Evolutionary conservation across 2,329 filamentous ascomycete species (phyloP).

Genomic region (Pyricularia pennisetigena): DNA sequence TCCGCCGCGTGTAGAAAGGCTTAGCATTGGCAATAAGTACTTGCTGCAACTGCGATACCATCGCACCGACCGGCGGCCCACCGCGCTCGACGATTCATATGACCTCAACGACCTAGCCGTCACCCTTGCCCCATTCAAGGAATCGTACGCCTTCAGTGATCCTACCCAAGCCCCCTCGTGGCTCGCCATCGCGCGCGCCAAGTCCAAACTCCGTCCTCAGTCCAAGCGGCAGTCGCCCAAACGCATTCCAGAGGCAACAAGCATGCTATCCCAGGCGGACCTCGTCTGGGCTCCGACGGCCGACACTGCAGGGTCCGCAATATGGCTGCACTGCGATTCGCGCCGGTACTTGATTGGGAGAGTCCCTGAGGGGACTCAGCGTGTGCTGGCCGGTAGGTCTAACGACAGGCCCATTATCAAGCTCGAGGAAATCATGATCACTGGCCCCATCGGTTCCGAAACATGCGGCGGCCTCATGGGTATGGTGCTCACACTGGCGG

Average conservation of each 20-base stretch:
- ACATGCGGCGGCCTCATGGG: constrained; percentile 76
- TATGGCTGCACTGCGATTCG: constrained; percentile 72
- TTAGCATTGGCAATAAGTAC: not conserved
- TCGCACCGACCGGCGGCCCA: not conserved
- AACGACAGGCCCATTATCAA: constrained; percentile 43
- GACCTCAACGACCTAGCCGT: not conserved
- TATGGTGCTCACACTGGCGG: constrained; percentile 74
- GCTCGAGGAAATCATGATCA: constrained; percentile 71
- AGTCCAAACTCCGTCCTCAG: not conserved
- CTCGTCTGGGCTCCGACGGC: constrained; percentile 74
- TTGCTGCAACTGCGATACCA: not conserved
- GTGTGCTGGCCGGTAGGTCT: constrained; percentile 61
- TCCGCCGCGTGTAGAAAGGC: not conserved
- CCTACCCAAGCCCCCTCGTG: not conserved
- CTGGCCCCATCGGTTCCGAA: constrained; percentile 66
- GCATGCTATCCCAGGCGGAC: constrained; percentile 67
- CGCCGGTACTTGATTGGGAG: constrained; percentile 81
- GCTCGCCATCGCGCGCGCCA: not conserved
- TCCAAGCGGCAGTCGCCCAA: not conserved
- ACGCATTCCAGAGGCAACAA: not conserved
- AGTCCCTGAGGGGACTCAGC: constrained; percentile 74
- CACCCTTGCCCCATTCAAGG: not conserved
- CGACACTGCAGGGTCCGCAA: constrained; percentile 72
- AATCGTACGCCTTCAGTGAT: not conserved
- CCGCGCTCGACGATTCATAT: not conserved